Evolutionary conservation across 306 rosid species (phyloP).

Genomic region (Ziziphus jujuba): DNA sequence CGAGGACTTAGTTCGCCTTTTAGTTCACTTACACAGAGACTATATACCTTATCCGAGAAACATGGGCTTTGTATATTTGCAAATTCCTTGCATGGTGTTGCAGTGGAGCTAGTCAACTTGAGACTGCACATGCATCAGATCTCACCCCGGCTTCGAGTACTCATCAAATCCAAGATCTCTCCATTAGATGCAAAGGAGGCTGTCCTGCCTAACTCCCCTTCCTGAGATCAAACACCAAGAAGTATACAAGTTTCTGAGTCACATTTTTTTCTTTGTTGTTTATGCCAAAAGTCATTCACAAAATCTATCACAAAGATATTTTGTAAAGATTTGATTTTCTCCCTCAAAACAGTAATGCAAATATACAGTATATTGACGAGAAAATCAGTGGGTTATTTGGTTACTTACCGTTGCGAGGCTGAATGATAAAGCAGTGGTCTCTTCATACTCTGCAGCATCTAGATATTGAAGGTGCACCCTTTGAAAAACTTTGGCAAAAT

Average conservation of each 20-base stretch:
- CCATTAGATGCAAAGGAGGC: constrained; percentile 57
- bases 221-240: constrained; percentile 38
- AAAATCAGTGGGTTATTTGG: not conserved
- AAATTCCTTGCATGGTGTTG: constrained; percentile 37
- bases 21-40: constrained; percentile 39
- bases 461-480: constrained; percentile 75
- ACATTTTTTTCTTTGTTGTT: not conserved
- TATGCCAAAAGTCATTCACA: constrained; percentile 10
- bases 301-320: too few relatives aligned
- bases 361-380: not conserved
- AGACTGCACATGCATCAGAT: constrained; percentile 49
- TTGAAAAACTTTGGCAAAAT: constrained; percentile 76
- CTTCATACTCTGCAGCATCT: constrained; percentile 84
- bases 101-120: constrained; percentile 38
- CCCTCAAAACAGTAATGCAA: not conserved
- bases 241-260: not conserved
- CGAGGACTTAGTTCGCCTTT: constrained; percentile 42
- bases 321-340: too few relatives aligned
- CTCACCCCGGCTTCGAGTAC: constrained; percentile 72
- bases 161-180: constrained; percentile 58
- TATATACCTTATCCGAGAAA: constrained; percentile 37
- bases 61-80: constrained; percentile 31
- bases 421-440: constrained; percentile 50
- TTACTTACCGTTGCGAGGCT: constrained; percentile 46
- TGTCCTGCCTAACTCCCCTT: constrained; percentile 44